A percentile compares a stretch with the other conserved stretches of the same genome.
phyloP scores from a whole-genome alignment of 2,329 filamentous ascomycete genomes.

The Microascus cirrosus region DNA sequence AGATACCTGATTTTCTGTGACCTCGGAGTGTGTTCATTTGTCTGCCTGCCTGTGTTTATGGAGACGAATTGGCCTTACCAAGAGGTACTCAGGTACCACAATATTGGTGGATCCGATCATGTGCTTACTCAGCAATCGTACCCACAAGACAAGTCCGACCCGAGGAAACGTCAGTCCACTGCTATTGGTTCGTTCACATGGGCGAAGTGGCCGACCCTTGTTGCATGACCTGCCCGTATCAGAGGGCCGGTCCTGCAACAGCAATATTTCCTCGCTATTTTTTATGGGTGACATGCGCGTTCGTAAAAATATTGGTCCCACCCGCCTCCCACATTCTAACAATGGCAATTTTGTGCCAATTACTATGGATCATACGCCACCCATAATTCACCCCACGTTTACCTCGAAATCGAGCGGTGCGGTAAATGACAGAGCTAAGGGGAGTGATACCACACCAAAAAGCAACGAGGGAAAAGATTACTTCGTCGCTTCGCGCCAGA shows the following conservation, averaged over 20 bases:
- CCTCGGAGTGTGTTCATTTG: not conserved
- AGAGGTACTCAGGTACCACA: not conserved
- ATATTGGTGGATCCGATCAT: not conserved
- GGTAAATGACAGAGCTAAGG: not conserved
- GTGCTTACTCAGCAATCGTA: not conserved
- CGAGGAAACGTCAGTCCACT: conserved; percentile 2
- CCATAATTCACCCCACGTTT: not conserved
- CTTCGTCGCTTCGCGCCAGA: not conserved
- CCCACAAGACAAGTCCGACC: not conserved
- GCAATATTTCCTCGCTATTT: not conserved
- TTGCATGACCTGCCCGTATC: conserved; percentile 1
- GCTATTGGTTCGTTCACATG: not conserved
- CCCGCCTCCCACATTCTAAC: not conserved
- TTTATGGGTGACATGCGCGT: not conserved
- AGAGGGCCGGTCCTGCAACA: not conserved
- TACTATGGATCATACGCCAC: not conserved
- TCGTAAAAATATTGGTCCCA: not conserved
- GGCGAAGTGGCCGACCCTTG: not conserved
- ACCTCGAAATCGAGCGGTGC: not conserved
- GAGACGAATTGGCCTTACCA: no score
- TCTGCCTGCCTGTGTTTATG: no score
- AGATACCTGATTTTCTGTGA: not conserved
- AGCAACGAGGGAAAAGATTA: not conserved
- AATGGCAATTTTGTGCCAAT: not conserved
- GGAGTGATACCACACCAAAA: not conserved